phyloP scores from a whole-genome alignment of 345 rosid genomes.

The Cardamine occulta region DNA sequence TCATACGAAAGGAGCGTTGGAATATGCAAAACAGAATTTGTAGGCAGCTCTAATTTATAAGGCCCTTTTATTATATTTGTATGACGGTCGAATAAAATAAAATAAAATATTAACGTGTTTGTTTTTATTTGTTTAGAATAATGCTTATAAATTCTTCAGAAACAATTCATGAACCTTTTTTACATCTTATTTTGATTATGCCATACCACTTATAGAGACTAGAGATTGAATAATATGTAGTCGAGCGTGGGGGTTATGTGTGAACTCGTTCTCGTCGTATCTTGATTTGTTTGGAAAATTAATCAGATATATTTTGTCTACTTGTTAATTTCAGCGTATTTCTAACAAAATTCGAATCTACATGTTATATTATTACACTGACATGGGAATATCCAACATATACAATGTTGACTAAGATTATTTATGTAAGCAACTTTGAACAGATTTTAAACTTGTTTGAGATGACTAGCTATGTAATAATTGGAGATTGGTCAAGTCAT shows the following conservation, averaged over 20 bases:
- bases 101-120: not conserved
- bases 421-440: not conserved
- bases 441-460: not conserved
- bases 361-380: not conserved
- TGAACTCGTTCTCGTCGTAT: not conserved
- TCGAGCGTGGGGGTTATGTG: not conserved
- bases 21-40: slow-evolving; percentile 3
- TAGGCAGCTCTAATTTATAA: not conserved
- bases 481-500: not conserved
- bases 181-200: not conserved
- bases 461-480: not conserved
- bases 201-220: not conserved
- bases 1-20: slow-evolving; percentile 8
- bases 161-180: not conserved
- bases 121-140: not conserved
- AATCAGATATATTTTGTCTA: not conserved
- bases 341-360: not conserved
- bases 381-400: not conserved
- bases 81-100: not conserved
- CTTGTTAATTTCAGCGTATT: not conserved
- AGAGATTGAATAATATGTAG: not conserved
- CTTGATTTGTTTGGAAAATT: not conserved
- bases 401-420: not conserved
- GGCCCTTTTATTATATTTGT: not conserved
- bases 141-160: not conserved